phyloP scores from a whole-genome alignment of 2,329 filamentous ascomycete species.

The Hymenoscyphus salicellus region DNA sequence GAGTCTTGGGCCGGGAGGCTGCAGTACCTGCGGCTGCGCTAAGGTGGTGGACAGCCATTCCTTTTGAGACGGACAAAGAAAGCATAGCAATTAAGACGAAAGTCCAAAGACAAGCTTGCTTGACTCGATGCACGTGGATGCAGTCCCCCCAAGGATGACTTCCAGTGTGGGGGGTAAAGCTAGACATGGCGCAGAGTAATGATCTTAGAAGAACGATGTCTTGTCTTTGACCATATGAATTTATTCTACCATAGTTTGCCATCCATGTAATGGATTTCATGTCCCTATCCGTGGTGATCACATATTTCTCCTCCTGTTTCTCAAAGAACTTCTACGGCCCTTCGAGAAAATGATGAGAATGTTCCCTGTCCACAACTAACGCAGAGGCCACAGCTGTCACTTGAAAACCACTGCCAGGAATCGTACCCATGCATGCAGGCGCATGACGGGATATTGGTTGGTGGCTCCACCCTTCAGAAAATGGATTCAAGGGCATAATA shows the following conservation, averaged over 20 bases:
- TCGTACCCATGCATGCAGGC: constrained; percentile 32
- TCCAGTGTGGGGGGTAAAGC: constrained; percentile 12
- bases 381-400: constrained; percentile 43
- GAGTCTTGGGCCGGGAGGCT: constrained; percentile 42
- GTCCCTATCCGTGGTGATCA: constrained; percentile 30
- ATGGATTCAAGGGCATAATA: constrained; percentile 1
- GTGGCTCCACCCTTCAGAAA: constrained; percentile 9
- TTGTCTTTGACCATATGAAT: neutral
- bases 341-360: constrained; percentile 42
- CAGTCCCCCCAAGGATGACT: constrained; percentile 18
- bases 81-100: constrained; percentile 25
- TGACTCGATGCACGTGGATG: constrained; percentile 56
- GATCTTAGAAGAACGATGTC: constrained; percentile 3
- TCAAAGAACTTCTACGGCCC: constrained; percentile 36
- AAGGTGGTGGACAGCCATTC: constrained; percentile 25
- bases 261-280: constrained; percentile 23
- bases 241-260: neutral
- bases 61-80: constrained; percentile 48
- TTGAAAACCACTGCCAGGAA: constrained; percentile 28
- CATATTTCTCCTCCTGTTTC: constrained; percentile 24
- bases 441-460: constrained; percentile 20
- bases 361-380: constrained; percentile 34
- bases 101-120: constrained; percentile 36
- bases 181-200: constrained; percentile 12
- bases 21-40: constrained; percentile 46